Conservation (phyloP, 768 basidiomycete species). For the Mycena pura region DNA sequence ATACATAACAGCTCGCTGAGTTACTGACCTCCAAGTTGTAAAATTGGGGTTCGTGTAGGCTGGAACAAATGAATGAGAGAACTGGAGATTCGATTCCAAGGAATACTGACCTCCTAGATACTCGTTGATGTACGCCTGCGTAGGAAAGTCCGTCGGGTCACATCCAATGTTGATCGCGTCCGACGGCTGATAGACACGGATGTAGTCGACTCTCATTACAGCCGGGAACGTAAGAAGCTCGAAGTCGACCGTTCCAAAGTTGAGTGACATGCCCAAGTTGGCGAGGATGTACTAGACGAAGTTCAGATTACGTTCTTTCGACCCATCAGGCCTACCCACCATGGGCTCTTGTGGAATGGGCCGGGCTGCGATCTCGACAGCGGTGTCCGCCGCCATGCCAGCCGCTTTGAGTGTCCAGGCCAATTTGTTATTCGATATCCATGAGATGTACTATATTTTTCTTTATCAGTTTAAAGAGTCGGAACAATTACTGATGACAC, state of each 20-base stretch:
- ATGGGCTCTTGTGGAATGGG: conserved; percentile 86
- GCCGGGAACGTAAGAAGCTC: conserved; percentile 74
- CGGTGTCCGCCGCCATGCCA: conserved; percentile 63
- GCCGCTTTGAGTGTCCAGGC: conserved; percentile 74
- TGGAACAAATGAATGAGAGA: conserved; percentile 32
- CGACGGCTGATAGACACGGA: conserved; percentile 88
- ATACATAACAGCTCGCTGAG: not conserved
- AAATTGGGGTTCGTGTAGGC: conserved; percentile 87
- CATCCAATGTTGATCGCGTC: conserved; percentile 81
- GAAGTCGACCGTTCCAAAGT: conserved; percentile 78
- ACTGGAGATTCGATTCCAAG: not conserved
- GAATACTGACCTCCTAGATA: conserved; percentile 31
- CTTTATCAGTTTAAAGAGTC: not conserved
- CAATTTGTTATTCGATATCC: conserved; percentile 68
- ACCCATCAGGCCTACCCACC: conserved; percentile 44
- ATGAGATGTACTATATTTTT: conserved; percentile 69
- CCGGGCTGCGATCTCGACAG: conserved; percentile 67
- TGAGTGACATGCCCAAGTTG: conserved; percentile 85
- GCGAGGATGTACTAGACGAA: conserved; percentile 69
- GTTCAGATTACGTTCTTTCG: not conserved
- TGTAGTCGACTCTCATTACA: conserved; percentile 72
- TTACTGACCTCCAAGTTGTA: conserved; percentile 65
- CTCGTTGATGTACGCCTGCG: conserved; percentile 80
- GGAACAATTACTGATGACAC: conserved; percentile 29
- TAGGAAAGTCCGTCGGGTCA: conserved; percentile 81